Percentiles rank a stretch among this genome's conserved stretches.
These are phyloP conservation scores for Medicago arabica DNA, from an alignment of 306 rosid genomes.

Conservation along the genomic window DNA sequence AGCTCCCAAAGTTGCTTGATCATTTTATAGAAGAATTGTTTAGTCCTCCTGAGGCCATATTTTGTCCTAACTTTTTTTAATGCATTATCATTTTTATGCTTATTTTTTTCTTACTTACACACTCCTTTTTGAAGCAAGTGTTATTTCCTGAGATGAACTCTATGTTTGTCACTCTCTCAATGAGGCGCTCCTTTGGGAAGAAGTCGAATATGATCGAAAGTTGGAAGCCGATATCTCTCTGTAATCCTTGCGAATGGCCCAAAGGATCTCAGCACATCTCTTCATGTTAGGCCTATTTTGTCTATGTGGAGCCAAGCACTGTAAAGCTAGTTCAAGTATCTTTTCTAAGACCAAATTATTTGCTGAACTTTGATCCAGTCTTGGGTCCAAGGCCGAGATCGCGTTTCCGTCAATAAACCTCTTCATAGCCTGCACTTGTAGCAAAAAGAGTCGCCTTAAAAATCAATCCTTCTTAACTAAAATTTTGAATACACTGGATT, in stretches of 20 bases:
- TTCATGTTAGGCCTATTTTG: slow-evolving; percentile 91
- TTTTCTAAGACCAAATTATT: slow-evolving; percentile 67
- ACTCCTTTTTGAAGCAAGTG: slow-evolving; percentile 24
- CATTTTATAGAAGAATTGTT: slow-evolving; percentile 15
- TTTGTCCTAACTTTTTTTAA: slow-evolving; percentile 1
- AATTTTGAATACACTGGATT: background rate
- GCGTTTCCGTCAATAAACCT: slow-evolving; percentile 73
- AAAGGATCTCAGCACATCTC: slow-evolving; percentile 89
- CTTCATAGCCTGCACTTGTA: slow-evolving; percentile 83
- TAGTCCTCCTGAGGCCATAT: slow-evolving; percentile 11
- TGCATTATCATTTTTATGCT: background rate
- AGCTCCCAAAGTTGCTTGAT: slow-evolving; percentile 34
- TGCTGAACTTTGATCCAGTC: slow-evolving; percentile 58
- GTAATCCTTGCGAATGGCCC: slow-evolving; percentile 90
- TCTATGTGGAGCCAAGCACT: slow-evolving; percentile 91
- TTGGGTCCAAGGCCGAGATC: slow-evolving; percentile 69
- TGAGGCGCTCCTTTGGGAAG: slow-evolving; percentile 57
- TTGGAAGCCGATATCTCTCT: slow-evolving; percentile 63
- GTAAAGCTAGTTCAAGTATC: slow-evolving; percentile 86
- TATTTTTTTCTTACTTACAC: slow-evolving; percentile 4
- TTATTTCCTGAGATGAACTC: slow-evolving; percentile 6
- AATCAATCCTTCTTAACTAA: slow-evolving; percentile 7
- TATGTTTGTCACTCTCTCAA: slow-evolving; percentile 40
- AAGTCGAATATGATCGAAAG: slow-evolving; percentile 63
- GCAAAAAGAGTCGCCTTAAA: slow-evolving; percentile 32